phyloP scores from a whole-genome alignment of 2,329 filamentous ascomycete species.

The Paraphoma sp. region DNA sequence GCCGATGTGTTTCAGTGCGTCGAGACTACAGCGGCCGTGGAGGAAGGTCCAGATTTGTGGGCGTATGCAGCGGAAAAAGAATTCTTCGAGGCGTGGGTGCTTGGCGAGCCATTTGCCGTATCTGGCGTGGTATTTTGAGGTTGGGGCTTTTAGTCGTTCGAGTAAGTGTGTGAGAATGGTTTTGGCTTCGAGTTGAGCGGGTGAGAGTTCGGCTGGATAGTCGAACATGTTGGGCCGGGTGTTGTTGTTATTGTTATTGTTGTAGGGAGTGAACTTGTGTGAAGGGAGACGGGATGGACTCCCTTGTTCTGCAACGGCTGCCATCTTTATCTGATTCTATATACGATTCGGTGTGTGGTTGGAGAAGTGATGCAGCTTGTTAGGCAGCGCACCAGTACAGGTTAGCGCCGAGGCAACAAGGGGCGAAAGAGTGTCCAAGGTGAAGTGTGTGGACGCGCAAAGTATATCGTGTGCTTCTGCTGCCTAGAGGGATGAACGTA shows the following conservation, averaged over 20 bases:
- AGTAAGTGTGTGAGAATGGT: constrained; percentile 30
- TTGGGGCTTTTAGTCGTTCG: constrained; percentile 15
- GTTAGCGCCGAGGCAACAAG: constrained; percentile 8
- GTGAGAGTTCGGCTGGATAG: constrained; percentile 5
- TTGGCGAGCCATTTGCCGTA: constrained; percentile 29
- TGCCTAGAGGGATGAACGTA: neutral
- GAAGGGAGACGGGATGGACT: neutral
- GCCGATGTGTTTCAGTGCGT: constrained; percentile 28
- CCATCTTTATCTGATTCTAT: neutral
- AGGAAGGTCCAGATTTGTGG: constrained; percentile 32
- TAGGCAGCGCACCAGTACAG: constrained; percentile 3
- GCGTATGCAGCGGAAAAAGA: constrained; percentile 26
- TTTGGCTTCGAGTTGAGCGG: constrained; percentile 32
- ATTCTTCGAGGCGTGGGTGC: constrained; percentile 25
- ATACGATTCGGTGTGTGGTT: neutral
- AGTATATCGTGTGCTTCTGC: neutral
- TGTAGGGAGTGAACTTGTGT: constrained; percentile 2
- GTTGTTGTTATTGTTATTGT: constrained; percentile 2
- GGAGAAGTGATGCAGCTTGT: constrained; percentile 1
- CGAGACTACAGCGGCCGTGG: constrained; percentile 23
- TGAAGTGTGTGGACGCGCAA: neutral
- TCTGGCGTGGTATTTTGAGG: constrained; percentile 18
- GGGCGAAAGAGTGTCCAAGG: neutral
- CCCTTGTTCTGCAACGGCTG: neutral
- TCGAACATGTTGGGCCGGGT: constrained; percentile 17